A percentile compares a stretch with the other conserved stretches of the same genome.
phyloP scores from a whole-genome alignment of 208 protist genomes.

The Strigomonas culicis region DNA sequence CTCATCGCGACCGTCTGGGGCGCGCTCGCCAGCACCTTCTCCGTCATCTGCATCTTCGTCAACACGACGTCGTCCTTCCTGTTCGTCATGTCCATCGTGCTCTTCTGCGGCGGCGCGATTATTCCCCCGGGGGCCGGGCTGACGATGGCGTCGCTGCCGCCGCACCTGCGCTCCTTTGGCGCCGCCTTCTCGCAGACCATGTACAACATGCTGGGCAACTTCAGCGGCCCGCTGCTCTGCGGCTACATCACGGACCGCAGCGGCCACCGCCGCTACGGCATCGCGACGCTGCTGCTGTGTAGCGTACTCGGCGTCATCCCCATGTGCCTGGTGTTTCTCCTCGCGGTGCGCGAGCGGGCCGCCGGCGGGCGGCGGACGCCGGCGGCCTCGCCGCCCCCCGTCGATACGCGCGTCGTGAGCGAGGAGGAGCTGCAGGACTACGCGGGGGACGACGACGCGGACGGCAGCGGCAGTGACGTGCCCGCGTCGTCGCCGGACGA shows the following conservation, averaged over 20 bases:
- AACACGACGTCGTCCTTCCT: conserved; percentile 59
- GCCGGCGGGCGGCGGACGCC: neutral
- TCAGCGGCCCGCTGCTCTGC: conserved; percentile 85
- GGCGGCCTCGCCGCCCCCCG: neutral
- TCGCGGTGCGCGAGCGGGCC: conserved; percentile 20
- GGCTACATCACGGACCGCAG: conserved; percentile 65
- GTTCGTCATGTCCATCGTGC: conserved; percentile 71
- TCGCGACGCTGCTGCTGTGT: conserved; percentile 62
- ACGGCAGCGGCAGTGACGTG: too few relatives aligned
- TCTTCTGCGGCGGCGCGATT: conserved; percentile 86
- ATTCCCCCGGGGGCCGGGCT: conserved; percentile 76
- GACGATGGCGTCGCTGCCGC: conserved; percentile 69
- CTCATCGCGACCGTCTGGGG: conserved; percentile 59
- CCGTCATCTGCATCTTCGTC: conserved; percentile 77
- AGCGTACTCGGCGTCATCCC: conserved; percentile 63
- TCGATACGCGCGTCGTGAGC: too few relatives aligned
- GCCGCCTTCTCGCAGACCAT: conserved; percentile 80
- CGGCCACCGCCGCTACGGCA: conserved; percentile 67
- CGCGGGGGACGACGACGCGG: too few relatives aligned
- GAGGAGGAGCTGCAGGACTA: too few relatives aligned
- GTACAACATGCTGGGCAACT: conserved; percentile 90
- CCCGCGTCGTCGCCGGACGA: too few relatives aligned
- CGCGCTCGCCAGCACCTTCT: conserved; percentile 43
- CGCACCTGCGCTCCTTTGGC: conserved; percentile 47
- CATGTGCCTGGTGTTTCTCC: conserved; percentile 37